These are phyloP conservation scores for Sedum album DNA, from an alignment of 164 flowering plant species.

Conservation along the genomic window DNA sequence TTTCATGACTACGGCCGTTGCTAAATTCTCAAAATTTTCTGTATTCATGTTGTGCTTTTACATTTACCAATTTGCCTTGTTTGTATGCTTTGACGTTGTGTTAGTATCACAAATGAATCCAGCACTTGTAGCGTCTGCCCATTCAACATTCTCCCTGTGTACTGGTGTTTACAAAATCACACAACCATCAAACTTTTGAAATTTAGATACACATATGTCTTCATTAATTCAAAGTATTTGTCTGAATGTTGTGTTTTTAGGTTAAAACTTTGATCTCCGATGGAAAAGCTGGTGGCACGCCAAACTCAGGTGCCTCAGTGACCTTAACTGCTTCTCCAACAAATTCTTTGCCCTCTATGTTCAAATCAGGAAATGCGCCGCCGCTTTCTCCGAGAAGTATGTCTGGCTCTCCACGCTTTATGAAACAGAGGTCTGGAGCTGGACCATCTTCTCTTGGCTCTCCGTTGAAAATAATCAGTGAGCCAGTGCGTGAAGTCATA, in stretches of 20 bases:
- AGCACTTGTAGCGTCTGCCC: no score
- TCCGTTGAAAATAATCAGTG: slow-evolving; percentile 65
- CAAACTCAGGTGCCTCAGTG: slow-evolving; percentile 31
- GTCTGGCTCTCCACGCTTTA: slow-evolving; percentile 75
- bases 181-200: not conserved
- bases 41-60: no score
- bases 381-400: slow-evolving; percentile 89
- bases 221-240: not conserved
- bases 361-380: slow-evolving; percentile 80
- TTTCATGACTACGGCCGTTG: no score
- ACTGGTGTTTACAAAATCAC: not conserved
- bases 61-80: no score
- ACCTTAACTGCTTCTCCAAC: slow-evolving; percentile 33
- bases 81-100: no score
- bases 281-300: slow-evolving; percentile 55
- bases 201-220: no score
- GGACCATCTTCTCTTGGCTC: slow-evolving; percentile 67
- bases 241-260: not conserved
- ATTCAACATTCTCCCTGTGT: no score
- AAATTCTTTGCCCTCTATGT: slow-evolving; percentile 76
- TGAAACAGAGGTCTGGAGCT: slow-evolving; percentile 50
- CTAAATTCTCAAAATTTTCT: no score
- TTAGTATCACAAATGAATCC: no score
- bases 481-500: slow-evolving; percentile 67
- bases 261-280: slow-evolving; percentile 31